Evolutionary conservation across 1,284 basidiomycete genomes (phyloP).

Genomic region (Tylopilus sp.): DNA sequence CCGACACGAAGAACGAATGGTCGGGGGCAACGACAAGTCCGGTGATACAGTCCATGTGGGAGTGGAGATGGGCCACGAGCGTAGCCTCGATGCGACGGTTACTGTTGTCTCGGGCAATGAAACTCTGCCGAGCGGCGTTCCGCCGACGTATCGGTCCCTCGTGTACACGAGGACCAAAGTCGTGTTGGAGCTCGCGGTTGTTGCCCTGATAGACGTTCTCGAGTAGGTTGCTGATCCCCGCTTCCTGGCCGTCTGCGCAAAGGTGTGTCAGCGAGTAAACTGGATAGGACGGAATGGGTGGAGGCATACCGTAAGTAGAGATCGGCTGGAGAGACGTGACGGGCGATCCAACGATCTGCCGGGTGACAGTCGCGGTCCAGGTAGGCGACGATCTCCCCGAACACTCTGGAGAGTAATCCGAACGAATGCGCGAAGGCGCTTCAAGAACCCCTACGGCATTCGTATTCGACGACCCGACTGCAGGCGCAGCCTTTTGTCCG

Average conservation of each 20-base stretch:
- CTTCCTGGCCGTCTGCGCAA: conserved; percentile 74
- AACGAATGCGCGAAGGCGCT: conserved; percentile 56
- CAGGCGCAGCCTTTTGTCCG: conserved; percentile 78
- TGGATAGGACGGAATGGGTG: not conserved
- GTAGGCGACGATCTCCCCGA: conserved; percentile 71
- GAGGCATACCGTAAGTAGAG: conserved; percentile 64
- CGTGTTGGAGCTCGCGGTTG: conserved; percentile 76
- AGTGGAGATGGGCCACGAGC: conserved; percentile 81
- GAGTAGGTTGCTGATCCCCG: conserved; percentile 78
- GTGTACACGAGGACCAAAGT: conserved; percentile 85
- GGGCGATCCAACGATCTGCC: conserved; percentile 42
- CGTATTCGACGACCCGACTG: conserved; percentile 73
- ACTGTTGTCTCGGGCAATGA: conserved; percentile 45
- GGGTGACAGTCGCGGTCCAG: conserved; percentile 53
- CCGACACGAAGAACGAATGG: conserved; percentile 89
- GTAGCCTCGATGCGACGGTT: conserved; percentile 63
- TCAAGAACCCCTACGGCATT: conserved; percentile 77
- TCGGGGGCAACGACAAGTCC: conserved; percentile 88
- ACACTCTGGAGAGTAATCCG: conserved; percentile 59
- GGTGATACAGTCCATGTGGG: conserved; percentile 79
- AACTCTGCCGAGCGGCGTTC: conserved; percentile 61
- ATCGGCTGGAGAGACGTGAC: conserved; percentile 52
- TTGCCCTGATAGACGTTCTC: conserved; percentile 90
- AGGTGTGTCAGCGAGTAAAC: conserved; percentile 1
- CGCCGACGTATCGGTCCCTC: conserved; percentile 75